Evolutionary conservation across 345 rosid species (phyloP).

Genomic region (Lagerstroemia speciosa): DNA sequence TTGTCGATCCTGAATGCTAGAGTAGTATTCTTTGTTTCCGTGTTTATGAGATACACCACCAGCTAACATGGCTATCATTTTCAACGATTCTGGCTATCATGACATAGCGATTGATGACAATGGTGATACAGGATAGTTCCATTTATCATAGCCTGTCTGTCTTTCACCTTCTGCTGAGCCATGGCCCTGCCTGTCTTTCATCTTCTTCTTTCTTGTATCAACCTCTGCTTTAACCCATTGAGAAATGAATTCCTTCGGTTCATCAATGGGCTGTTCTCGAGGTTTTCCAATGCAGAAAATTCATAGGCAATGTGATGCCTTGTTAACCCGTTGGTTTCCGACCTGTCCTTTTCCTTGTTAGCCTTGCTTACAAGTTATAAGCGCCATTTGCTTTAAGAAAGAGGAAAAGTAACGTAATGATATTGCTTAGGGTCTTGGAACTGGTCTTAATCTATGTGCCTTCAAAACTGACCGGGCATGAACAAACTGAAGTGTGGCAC

Average conservation of each 20-base stretch:
- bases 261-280: not conserved
- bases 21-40: not conserved
- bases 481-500: not conserved
- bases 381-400: not conserved
- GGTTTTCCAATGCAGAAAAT: too few species aligned
- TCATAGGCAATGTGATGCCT: too few species aligned
- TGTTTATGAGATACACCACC: not conserved
- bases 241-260: not conserved
- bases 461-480: not conserved
- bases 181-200: not conserved
- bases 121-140: not conserved
- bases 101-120: not conserved
- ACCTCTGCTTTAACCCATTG: too few species aligned
- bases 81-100: not conserved
- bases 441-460: not conserved
- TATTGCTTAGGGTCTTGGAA: not conserved
- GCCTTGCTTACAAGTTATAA: not conserved
- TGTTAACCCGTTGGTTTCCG: not conserved
- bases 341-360: not conserved
- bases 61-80: not conserved
- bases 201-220: too few species aligned
- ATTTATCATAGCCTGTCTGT: not conserved
- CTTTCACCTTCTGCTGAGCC: not conserved
- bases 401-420: not conserved
- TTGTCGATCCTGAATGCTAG: not conserved